Conservation (phyloP, 2,329 filamentous ascomycete species). For the Fusarium graminum region DNA sequence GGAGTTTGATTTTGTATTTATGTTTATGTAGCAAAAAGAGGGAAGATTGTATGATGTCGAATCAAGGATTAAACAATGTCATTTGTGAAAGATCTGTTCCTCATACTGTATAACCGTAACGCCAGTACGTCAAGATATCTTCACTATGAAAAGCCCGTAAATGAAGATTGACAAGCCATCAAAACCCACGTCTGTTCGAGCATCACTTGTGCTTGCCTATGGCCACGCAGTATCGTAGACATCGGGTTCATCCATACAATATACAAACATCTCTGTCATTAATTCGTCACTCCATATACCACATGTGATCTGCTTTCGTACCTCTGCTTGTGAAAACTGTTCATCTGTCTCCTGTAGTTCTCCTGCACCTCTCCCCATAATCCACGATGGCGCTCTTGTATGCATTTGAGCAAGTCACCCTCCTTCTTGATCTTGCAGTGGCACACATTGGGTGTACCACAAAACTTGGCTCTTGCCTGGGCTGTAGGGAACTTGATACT, state of each 20-base stretch:
- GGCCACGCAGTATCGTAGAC: neutral
- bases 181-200: neutral
- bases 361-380: slow-evolving; percentile 51
- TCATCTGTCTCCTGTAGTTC: slow-evolving; percentile 45
- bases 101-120: too few relatives aligned
- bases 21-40: neutral
- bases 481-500: slow-evolving; percentile 50
- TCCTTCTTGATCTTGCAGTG: slow-evolving; percentile 47
- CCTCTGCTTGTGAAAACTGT: slow-evolving; percentile 39
- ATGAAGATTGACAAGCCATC: neutral
- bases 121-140: too few relatives aligned
- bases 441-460: slow-evolving; percentile 49
- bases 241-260: neutral
- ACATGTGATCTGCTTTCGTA: slow-evolving; percentile 44
- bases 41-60: too few relatives aligned
- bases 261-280: neutral
- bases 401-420: slow-evolving; percentile 44
- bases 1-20: neutral
- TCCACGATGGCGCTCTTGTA: slow-evolving; percentile 47
- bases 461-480: slow-evolving; percentile 44
- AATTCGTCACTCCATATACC: slow-evolving; percentile 36
- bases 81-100: too few relatives aligned
- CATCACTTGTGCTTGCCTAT: neutral
- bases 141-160: neutral
- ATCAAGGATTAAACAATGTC: too few relatives aligned